phyloP scores from a whole-genome alignment of 2,329 filamentous ascomycete species.

The Capronia coronata region DNA sequence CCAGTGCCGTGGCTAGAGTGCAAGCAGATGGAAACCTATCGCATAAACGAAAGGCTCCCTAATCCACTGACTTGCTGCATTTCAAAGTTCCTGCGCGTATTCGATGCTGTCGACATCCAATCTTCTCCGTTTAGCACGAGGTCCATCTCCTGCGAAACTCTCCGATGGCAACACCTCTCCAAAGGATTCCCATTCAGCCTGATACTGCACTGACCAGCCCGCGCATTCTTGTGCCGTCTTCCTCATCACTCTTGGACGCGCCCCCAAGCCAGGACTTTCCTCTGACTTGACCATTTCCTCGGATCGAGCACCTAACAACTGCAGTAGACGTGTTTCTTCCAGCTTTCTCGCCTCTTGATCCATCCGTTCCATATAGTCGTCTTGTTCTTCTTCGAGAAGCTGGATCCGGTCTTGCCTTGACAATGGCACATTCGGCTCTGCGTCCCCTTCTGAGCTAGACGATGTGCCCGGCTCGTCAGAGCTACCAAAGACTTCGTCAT shows the following conservation, averaged over 20 bases:
- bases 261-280: constrained; percentile 24
- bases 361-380: constrained; percentile 42
- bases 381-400: constrained; percentile 33
- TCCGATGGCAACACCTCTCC: background rate
- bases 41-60: too few species aligned
- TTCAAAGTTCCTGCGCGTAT: too few species aligned
- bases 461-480: background rate
- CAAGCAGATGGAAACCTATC: too few species aligned
- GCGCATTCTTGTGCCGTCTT: constrained; percentile 31
- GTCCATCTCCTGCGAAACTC: constrained; percentile 4
- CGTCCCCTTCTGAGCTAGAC: background rate
- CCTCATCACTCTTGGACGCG: constrained; percentile 27
- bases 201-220: constrained; percentile 30
- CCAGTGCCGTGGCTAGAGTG: too few species aligned
- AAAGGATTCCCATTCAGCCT: constrained; percentile 22
- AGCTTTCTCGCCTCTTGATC: constrained; percentile 41
- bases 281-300: constrained; percentile 21
- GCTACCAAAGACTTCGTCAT: background rate
- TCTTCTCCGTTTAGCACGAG: background rate
- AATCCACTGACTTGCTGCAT: too few species aligned
- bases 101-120: background rate
- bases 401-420: constrained; percentile 6
- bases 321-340: constrained; percentile 45
- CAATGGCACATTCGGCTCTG: constrained; percentile 8
- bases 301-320: constrained; percentile 35